Conservation (phyloP, 2,329 filamentous ascomycete genomes). For the Aspergillus melleus region DNA sequence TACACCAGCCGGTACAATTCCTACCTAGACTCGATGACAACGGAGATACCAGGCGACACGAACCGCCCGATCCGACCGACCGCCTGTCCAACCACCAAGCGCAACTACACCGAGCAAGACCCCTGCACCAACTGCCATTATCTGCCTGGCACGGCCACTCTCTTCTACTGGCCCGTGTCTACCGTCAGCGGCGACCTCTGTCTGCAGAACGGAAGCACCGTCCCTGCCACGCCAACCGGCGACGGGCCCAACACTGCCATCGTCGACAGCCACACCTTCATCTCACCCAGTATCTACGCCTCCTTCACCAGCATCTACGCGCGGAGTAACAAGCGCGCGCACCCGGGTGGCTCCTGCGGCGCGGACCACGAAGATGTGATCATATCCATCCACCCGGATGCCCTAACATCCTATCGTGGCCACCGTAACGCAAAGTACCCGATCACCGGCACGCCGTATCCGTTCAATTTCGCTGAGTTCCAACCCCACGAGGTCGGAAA, state of each 20-base stretch:
- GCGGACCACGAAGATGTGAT: conserved; percentile 18
- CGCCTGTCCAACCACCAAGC: conserved; percentile 12
- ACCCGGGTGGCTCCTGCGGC: conserved; percentile 18
- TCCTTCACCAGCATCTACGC: conserved; percentile 25
- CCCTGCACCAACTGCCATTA: conserved; percentile 23
- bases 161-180: conserved; percentile 27
- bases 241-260: conserved; percentile 21
- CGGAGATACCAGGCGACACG: conserved; percentile 16
- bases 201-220: conserved; percentile 20
- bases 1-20: conserved; percentile 12
- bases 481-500: conserved; percentile 19
- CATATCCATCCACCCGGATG: conserved; percentile 18
- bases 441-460: conserved; percentile 20
- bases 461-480: conserved; percentile 24
- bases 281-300: conserved; percentile 22
- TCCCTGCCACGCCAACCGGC: conserved; percentile 16
- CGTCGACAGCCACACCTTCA: conserved; percentile 20
- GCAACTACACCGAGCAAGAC: conserved; percentile 9
- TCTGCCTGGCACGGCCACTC: conserved; percentile 20
- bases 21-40: conserved; percentile 7
- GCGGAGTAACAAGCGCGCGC: conserved; percentile 17
- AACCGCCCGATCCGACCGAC: conserved; percentile 18
- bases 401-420: conserved; percentile 17
- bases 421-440: conserved; percentile 24
- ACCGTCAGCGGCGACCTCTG: conserved; percentile 21